Base-by-base conservation (phyloP, 208 protist genomes). In the Borovskyia barvae region DNA sequence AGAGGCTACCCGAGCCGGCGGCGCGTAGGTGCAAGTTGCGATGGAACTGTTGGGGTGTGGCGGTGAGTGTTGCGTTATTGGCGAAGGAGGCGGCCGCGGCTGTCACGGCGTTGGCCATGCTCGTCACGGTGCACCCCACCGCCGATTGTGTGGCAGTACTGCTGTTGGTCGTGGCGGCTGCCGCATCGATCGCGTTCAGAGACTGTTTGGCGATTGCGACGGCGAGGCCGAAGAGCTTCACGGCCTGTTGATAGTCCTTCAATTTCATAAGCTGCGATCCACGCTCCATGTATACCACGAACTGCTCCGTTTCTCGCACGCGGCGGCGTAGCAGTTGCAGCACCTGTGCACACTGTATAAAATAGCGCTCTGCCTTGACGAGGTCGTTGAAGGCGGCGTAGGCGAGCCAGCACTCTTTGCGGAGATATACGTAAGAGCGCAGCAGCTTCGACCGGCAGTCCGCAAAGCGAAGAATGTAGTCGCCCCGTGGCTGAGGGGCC, bases 251-350 rank as follows among this genome's bases (percentile, higher is more conserved):
- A 53, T 87, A 90, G 42, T 79, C 25, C 42, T 77, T 75, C 29
- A 70, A 52, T 37, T 86, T 70, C 60, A 89, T 64, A 9, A 92
- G 79, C 66, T 95, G 85, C 43, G 72, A 71, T 7, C 88, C 88
- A 14, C 88, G 70, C 47, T 92, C 82, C 75, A 85, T 92, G 63
- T 80, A 76, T 4, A 77, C 85, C 1, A 57, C 74, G 33, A 88
- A 95, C 7, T 82, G 53, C 45, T 82, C 74, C 32, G 56, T 49
- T 20, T 85, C 73, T 2, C 82, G 76, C 15, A 46, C 8, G 32
- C 61, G 63, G 2, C 63, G 62, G 0, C 77, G 77, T 29, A 78
- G 50, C 64, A 57, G 50, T n/a, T 74, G 74, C 33, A 92, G 39
- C 6, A 69, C 58, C 37, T 77, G 66, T 28, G 85, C 64, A 41